Percentiles rank a stretch among this genome's conserved stretches.
These are phyloP conservation scores for Suillus occidentalis DNA, from an alignment of 768 basidiomycete genomes.

Conservation along the genomic window DNA sequence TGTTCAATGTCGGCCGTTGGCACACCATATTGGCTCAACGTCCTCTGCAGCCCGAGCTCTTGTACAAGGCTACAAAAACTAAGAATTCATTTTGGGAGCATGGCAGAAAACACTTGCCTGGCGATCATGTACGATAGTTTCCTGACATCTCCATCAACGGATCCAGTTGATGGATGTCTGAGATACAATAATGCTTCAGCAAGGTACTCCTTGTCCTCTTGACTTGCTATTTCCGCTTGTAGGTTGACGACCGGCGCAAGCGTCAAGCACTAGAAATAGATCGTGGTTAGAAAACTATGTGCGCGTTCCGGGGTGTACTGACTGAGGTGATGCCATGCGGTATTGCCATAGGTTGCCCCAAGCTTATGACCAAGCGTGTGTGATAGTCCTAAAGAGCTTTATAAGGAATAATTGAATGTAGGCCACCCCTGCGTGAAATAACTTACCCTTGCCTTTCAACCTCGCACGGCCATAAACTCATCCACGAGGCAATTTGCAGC, in stretches of 20 bases:
- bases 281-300: constrained; percentile 8
- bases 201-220: constrained; percentile 63
- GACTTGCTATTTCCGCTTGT: constrained; percentile 55
- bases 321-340: constrained; percentile 87
- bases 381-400: constrained; percentile 69
- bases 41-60: constrained; percentile 57
- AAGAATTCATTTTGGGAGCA: constrained; percentile 6
- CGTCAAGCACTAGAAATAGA: constrained; percentile 58
- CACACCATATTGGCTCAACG: constrained; percentile 61
- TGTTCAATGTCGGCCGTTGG: constrained; percentile 52
- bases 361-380: constrained; percentile 75
- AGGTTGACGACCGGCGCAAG: constrained; percentile 62
- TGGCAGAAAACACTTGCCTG: constrained; percentile 39
- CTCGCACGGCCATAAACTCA: constrained; percentile 73
- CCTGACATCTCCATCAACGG: constrained; percentile 60
- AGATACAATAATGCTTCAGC: constrained; percentile 60
- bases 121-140: constrained; percentile 54
- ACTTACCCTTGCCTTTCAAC: constrained; percentile 54
- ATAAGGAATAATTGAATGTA: constrained; percentile 1
- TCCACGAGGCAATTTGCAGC: constrained; percentile 75
- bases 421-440: background rate
- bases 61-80: constrained; percentile 52
- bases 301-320: constrained; percentile 20
- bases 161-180: constrained; percentile 58
- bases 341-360: constrained; percentile 70